Base-by-base conservation (phyloP, 768 basidiomycete species). In the Baorangia bicolor region DNA sequence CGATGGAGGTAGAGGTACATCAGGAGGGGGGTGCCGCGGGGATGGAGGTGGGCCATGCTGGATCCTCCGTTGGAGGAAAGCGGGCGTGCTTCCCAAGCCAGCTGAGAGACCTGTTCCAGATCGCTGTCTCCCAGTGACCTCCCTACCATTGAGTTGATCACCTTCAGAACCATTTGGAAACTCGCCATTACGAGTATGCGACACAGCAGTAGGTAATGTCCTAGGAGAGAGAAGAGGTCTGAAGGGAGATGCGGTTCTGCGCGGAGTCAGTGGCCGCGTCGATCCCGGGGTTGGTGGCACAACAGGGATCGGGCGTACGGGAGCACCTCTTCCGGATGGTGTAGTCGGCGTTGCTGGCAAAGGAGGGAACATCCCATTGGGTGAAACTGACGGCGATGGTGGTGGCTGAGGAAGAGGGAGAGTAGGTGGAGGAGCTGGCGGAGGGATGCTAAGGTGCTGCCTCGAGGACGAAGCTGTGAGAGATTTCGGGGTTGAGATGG, bases 391-490 rank as follows among this genome's bases (percentile, higher is more conserved):
- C 2, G 59, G 62, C 11, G 63, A 58, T 12, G 65, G 52, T 25
- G 69, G 70, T 11, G 46, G 67, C 23, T 62, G 71, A 38, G 69
- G 69, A 21, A 73, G 64, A 46, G 70, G 70, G 21, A 60, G 60
- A 33, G 64, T 69, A 3, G 70, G 70, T 5, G 70, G 70, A 18
- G 70, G 70, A n/a, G 62, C 60, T 14, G 65, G 69, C 0, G 71
- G 70, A 35, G 65, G 70, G 12, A 71, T 67, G 13, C 41, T 23
- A 20, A 71, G 58, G 45, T 71, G 67, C 20, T 67, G 65, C 31
- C 71, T 67, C 27, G 71, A 64, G 37, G 69, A 44, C 20, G 53
- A 3, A 33, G 42, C 2, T 27, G 49, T 10, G 16, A 59, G 38
- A 6, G 62, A 37, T 42, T 58, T 70, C 7, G 53, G 37, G 16